Conservation (phyloP, 495 filamentous ascomycete genomes). For the Penicillium waksmanii region DNA sequence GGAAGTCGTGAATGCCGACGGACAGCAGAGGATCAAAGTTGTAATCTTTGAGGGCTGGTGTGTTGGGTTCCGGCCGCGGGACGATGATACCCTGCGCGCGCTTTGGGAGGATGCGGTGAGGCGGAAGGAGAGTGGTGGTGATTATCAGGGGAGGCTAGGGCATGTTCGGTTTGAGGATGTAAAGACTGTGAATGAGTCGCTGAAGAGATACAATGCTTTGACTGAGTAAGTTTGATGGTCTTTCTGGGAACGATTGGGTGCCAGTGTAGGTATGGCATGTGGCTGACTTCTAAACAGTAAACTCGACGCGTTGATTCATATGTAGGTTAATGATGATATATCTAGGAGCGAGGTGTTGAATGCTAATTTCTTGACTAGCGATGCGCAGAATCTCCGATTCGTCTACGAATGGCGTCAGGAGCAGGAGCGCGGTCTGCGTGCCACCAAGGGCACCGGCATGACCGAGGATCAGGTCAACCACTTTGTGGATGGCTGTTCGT, state of each 20-base stretch:
- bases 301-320: conserved; percentile 83
- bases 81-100: conserved; percentile 52
- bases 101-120: conserved; percentile 60
- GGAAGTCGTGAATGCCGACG: conserved; percentile 62
- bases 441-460: conserved; percentile 74
- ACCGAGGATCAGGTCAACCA: conserved; percentile 66
- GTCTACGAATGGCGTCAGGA: conserved; percentile 90
- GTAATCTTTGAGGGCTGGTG: conserved; percentile 93
- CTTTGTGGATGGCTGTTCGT: conserved; percentile 71
- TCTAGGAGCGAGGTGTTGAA: too few species aligned
- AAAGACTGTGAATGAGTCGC: conserved; percentile 68
- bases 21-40: conserved; percentile 52
- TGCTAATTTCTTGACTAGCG: conserved; percentile 44
- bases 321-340: conserved; percentile 50
- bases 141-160: conserved; percentile 53
- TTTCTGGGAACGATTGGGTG: background rate
- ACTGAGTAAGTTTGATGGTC: conserved; percentile 55
- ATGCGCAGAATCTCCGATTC: conserved; percentile 73
- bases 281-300: conserved; percentile 43
- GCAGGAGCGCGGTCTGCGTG: conserved; percentile 73
- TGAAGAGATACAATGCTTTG: conserved; percentile 71
- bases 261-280: background rate
- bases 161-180: conserved; percentile 69
- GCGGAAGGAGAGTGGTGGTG: conserved; percentile 41
- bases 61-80: conserved; percentile 77